These are phyloP conservation scores for Hortiboletus rubellus DNA, from an alignment of 1,284 basidiomycete genomes.

Conservation along the genomic window DNA sequence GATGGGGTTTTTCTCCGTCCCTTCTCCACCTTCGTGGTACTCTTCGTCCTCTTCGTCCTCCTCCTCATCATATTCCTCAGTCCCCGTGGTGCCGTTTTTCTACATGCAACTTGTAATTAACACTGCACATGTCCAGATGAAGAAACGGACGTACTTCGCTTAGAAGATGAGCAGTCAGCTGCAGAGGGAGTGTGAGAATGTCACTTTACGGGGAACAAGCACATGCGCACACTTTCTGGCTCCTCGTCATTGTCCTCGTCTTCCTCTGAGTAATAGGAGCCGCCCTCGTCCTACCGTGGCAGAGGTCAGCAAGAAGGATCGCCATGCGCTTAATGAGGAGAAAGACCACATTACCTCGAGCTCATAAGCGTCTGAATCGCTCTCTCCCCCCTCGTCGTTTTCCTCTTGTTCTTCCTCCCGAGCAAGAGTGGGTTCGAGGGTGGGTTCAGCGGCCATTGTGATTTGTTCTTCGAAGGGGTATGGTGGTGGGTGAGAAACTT, in stretches of 20 bases:
- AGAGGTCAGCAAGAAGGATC: background rate
- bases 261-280: conserved; percentile 6
- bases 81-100: conserved; percentile 17
- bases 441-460: conserved; percentile 26
- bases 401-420: conserved; percentile 10
- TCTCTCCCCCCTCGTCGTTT: conserved; percentile 29
- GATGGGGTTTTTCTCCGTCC: conserved; percentile 10
- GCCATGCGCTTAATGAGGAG: background rate
- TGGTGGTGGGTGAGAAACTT: conserved; percentile 8
- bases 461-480: conserved; percentile 1
- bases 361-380: conserved; percentile 26
- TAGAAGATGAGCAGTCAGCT: conserved; percentile 30
- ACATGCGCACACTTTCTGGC: conserved; percentile 12
- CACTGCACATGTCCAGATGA: background rate
- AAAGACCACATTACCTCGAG: conserved; percentile 21
- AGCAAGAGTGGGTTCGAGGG: conserved; percentile 6
- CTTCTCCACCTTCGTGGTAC: conserved; percentile 19
- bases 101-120: conserved; percentile 1
- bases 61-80: conserved; percentile 12
- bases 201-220: background rate
- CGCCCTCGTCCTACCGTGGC: conserved; percentile 22
- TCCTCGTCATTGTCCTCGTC: conserved; percentile 22
- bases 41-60: conserved; percentile 27
- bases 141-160: conserved; percentile 13
- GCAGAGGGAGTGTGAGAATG: conserved; percentile 7